These are phyloP conservation scores for Debaryomycetaceae sp. DNA, from an alignment of 1,139 yeast genomes.

Conservation along the genomic window DNA sequence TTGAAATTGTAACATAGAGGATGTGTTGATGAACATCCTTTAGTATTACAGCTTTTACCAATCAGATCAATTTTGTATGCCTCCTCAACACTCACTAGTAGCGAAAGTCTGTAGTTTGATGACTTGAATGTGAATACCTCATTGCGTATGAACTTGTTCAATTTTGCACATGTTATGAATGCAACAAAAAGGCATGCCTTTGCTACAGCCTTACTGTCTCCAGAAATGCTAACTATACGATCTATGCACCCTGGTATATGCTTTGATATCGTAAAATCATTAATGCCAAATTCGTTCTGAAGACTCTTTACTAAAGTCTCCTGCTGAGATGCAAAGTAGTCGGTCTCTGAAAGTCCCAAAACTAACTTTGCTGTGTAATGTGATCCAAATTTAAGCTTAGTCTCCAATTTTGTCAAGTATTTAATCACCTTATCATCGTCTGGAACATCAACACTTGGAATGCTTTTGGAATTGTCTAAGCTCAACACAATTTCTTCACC, in stretches of 20 bases:
- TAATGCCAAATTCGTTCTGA: constrained; percentile 17
- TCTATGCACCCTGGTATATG: constrained; percentile 26
- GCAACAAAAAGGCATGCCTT: constrained; percentile 22
- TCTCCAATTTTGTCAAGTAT: constrained; percentile 15
- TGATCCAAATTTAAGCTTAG: background rate
- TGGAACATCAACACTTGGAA: constrained; percentile 8
- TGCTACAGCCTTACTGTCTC: constrained; percentile 18
- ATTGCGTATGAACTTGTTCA: constrained; percentile 21
- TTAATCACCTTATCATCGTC: constrained; percentile 20
- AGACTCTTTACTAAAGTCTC: constrained; percentile 8
- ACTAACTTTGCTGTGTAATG: constrained; percentile 15
- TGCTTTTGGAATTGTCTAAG: background rate
- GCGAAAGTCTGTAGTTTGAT: constrained; percentile 17
- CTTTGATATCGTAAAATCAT: constrained; percentile 19
- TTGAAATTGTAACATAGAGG: constrained; percentile 10
- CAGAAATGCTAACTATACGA: constrained; percentile 25
- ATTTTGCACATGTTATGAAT: constrained; percentile 18
- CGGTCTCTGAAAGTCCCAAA: constrained; percentile 26
- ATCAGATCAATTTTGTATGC: constrained; percentile 1
- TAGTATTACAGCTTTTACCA: constrained; percentile 4
- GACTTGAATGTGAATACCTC: constrained; percentile 31
- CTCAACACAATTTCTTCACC: background rate
- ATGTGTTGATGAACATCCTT: constrained; percentile 9
- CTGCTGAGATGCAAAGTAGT: constrained; percentile 16
- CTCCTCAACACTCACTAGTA: constrained; percentile 5